Conservation (phyloP, 1,284 basidiomycete genomes). For the Ganoderma lingzhi region DNA sequence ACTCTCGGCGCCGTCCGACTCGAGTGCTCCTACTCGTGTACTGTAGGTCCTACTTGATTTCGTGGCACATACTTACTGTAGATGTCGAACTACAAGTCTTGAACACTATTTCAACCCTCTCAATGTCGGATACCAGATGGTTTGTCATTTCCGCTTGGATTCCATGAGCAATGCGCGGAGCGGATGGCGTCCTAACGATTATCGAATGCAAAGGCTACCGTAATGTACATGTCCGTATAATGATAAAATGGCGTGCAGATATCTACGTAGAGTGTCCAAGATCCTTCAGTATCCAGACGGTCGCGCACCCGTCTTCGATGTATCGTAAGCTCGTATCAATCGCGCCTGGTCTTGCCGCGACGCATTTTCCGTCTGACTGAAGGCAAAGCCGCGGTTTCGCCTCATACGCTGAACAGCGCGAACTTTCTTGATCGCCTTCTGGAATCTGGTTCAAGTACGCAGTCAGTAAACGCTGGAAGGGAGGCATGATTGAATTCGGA, state of each 20-base stretch:
- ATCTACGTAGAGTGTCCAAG: slow-evolving; percentile 12
- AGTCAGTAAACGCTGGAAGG: not conserved
- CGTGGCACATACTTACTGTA: not conserved
- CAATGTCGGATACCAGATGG: not conserved
- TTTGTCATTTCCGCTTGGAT: not conserved
- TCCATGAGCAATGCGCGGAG: not conserved
- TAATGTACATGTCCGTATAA: slow-evolving; percentile 44
- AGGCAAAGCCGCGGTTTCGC: slow-evolving; percentile 93
- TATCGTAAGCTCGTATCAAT: slow-evolving; percentile 91
- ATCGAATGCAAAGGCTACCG: slow-evolving; percentile 30
- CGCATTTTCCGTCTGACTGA: slow-evolving; percentile 91
- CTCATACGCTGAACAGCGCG: slow-evolving; percentile 95
- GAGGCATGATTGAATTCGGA: not conserved
- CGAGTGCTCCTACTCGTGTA: too few species aligned
- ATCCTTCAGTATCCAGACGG: slow-evolving; percentile 73
- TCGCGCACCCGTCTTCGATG: slow-evolving; percentile 73
- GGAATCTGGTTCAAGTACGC: slow-evolving; percentile 64
- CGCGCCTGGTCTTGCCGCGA: slow-evolving; percentile 87
- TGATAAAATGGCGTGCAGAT: slow-evolving; percentile 33
- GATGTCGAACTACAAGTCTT: not conserved
- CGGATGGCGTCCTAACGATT: slow-evolving; percentile 18
- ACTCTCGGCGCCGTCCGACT: not conserved
- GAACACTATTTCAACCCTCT: not conserved
- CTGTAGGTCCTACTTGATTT: not conserved
- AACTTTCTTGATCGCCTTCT: slow-evolving; percentile 98